Base-by-base conservation (phyloP, 306 rosid genomes). In the Canavalia gladiata region DNA sequence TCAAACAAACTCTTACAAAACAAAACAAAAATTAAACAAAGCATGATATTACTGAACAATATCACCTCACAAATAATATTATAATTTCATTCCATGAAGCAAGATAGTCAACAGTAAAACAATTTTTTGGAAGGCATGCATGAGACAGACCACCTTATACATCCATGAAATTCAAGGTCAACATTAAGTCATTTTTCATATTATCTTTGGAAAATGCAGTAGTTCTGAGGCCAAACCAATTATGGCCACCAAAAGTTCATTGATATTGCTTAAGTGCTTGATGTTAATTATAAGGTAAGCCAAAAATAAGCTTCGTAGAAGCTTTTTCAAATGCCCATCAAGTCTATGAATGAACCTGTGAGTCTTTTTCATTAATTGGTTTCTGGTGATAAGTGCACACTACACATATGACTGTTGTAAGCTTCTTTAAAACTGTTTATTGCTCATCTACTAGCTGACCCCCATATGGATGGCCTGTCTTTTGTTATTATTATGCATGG, bases 121-220 rank as follows among this genome's bases (percentile, higher is more conserved):
- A 74, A 43, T 5, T 35, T 46, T 81, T 75, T 9, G 2, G 28
- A 52, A 71, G 52, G 35, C 34, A 55, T 54, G 59, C 75, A 73
- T 52, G 7, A 8, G 47, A 25, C 42, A 49, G 12, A 62, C 52
- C 50, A 45, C 37, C 37, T 6, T 8, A 28, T 46, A 46, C 76
- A 82, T 55, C 33, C 29, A 72, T 45, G 30, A 18, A 41, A 54
- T 69, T 46, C 34, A 72, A 49, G 54, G 28, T 50, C 41, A 64
- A 47, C 39, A 52, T 31, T 5, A 60, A 72, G 66, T 29, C 30
- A 10, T 31, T 54, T 63, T 51, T 51, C 57, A 43, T 59, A 46
- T 34, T 11, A 62, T 42, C 10, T 60, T 72, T 37, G 28, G 28
- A 41, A 62, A 59, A 45, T 57, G 28, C 29, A 55, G 60, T 68